These are phyloP conservation scores for Oryza punctata DNA, from an alignment of 176 grass and related monocot species.

Conservation along the genomic window DNA sequence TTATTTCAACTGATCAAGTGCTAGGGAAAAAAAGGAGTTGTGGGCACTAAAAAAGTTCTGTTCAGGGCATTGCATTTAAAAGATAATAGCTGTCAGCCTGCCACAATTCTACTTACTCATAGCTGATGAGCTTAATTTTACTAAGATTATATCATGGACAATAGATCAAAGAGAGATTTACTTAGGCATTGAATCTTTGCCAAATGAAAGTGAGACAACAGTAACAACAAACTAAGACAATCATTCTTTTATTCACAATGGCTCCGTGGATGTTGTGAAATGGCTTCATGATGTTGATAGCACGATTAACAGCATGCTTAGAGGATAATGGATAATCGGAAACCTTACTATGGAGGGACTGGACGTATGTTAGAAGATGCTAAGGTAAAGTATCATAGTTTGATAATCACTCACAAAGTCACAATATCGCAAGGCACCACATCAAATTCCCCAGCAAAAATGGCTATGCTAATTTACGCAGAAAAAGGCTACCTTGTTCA, in stretches of 20 bases:
- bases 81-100: not conserved
- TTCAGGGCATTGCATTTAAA: not conserved
- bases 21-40: not conserved
- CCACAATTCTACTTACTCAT: not conserved
- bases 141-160: not conserved
- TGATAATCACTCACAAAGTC: not conserved
- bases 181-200: not conserved
- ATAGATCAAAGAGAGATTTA: not conserved
- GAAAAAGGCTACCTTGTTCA: not conserved
- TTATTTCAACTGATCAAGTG: slow-evolving; percentile 14
- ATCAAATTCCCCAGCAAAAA: not conserved
- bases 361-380: not conserved
- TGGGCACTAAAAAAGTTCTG: not conserved
- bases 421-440: not conserved
- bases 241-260: not conserved
- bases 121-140: not conserved
- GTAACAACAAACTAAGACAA: not conserved
- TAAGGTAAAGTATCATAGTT: not conserved
- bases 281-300: not conserved
- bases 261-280: not conserved
- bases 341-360: not conserved
- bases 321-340: not conserved
- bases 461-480: not conserved
- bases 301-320: not conserved
- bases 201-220: not conserved